phyloP scores from a whole-genome alignment of 1,139 yeast species.

The Saccharomyces hybrid region DNA sequence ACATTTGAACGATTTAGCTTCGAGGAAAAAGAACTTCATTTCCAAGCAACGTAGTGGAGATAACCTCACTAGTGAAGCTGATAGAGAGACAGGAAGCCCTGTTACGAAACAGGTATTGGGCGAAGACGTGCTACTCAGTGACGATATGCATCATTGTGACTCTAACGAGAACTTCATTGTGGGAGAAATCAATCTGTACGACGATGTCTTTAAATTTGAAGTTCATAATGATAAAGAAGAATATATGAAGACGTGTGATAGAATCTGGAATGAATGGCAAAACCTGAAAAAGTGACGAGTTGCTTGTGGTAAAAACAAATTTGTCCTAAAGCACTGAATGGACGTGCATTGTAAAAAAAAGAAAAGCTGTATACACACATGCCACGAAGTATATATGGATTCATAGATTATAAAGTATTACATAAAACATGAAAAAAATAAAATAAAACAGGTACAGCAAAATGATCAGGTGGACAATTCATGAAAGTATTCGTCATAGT shows the following conservation, averaged over 20 bases:
- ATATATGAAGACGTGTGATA: neutral
- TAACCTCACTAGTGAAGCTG: neutral
- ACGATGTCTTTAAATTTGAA: neutral
- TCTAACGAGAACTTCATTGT: neutral
- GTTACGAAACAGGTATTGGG: neutral
- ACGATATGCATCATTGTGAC: neutral
- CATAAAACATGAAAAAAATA: neutral
- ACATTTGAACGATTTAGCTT: neutral
- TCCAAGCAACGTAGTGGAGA: neutral
- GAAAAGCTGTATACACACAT: neutral
- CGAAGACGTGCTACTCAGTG: neutral
- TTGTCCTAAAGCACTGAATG: neutral
- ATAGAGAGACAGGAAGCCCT: neutral
- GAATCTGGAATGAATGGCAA: neutral
- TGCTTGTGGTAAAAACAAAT: neutral
- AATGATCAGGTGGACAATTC: conserved; percentile 3
- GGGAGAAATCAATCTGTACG: neutral
- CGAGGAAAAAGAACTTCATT: neutral
- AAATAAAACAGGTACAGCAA: neutral
- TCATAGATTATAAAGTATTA: neutral
- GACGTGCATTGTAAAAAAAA: neutral
- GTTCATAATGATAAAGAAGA: neutral
- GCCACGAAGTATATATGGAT: neutral
- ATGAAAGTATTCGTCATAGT: conserved; percentile 11
- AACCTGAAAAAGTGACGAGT: neutral